Evolutionary conservation across 1,284 basidiomycete genomes (phyloP).

Genomic region (Ustilago lituana): DNA sequence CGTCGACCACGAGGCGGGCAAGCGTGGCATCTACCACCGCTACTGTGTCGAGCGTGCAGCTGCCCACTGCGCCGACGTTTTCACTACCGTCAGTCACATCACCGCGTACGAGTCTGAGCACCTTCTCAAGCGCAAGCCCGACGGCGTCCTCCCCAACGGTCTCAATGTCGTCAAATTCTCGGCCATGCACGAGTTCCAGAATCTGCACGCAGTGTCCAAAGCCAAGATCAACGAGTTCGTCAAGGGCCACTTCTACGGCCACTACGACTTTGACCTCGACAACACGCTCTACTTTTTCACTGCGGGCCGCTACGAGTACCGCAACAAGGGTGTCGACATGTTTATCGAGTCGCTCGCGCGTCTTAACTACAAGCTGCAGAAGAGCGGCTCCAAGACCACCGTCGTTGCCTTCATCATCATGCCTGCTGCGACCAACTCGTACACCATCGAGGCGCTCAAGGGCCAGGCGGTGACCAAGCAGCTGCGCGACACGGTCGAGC

Average conservation of each 20-base stretch:
- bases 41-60: conserved; percentile 97
- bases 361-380: conserved; percentile 82
- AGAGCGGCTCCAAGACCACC: conserved; percentile 80
- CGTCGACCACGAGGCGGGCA: conserved; percentile 97
- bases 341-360: conserved; percentile 92
- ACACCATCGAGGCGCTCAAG: conserved; percentile 96
- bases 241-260: conserved; percentile 96
- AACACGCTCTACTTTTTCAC: conserved; percentile 99
- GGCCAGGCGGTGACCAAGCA: conserved; percentile 98
- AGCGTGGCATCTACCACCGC: conserved; percentile 87
- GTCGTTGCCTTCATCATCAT: conserved; percentile 99
- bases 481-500: conserved; percentile 86
- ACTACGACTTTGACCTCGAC: conserved; percentile 93
- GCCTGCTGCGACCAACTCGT: conserved; percentile 94
- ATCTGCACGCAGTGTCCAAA: conserved; percentile 89
- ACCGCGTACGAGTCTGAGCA: conserved; percentile 97
- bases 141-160: conserved; percentile 97
- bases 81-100: conserved; percentile 91
- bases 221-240: conserved; percentile 98
- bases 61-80: conserved; percentile 94
- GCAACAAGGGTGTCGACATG: conserved; percentile 99
- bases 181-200: conserved; percentile 96
- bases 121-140: conserved; percentile 91
- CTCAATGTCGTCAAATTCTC: conserved; percentile 97
- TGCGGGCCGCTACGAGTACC: conserved; percentile 97